Percentiles rank a stretch among this genome's conserved stretches.
phyloP scores from a whole-genome alignment of 352 stramenopile species.

The Phytophthora pluvialis region DNA sequence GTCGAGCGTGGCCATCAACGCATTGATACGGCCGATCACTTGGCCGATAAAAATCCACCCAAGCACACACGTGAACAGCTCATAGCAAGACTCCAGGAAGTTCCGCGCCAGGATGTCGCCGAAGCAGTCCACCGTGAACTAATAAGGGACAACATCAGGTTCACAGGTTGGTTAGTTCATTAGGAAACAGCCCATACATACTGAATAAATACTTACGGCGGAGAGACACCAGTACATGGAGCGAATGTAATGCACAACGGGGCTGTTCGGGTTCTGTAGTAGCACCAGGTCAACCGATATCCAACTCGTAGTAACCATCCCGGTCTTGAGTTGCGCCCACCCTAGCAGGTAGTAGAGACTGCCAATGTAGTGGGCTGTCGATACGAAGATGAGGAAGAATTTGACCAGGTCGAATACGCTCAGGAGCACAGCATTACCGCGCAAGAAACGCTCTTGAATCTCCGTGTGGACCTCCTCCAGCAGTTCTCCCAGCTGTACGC shows the following conservation, averaged over 20 bases:
- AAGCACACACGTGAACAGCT: conserved; percentile 67
- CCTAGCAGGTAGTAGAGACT: conserved; percentile 62
- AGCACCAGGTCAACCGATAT: conserved; percentile 64
- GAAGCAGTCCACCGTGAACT: conserved; percentile 86
- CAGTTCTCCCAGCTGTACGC: conserved; percentile 45
- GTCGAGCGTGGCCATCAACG: conserved; percentile 72
- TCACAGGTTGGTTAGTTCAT: conserved; percentile 1
- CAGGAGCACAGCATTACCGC: conserved; percentile 44
- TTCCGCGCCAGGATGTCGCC: conserved; percentile 73
- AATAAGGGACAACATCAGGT: neutral
- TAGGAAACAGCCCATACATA: neutral
- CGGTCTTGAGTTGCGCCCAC: conserved; percentile 42
- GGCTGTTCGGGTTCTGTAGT: conserved; percentile 52
- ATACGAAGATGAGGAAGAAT: conserved; percentile 69
- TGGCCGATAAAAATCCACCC: conserved; percentile 83
- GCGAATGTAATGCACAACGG: conserved; percentile 70
- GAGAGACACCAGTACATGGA: conserved; percentile 84
- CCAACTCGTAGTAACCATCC: conserved; percentile 53
- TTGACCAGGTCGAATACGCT: conserved; percentile 59
- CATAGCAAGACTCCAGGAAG: conserved; percentile 64
- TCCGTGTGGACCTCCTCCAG: conserved; percentile 50
- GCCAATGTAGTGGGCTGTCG: conserved; percentile 56
- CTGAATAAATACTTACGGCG: conserved; percentile 43
- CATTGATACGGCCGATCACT: conserved; percentile 72
- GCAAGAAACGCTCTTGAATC: conserved; percentile 61